Evolutionary conservation across 208 protist species (phyloP), one percentile per base, ranked within the genome.

Genomic region (Tritrichomonas foetus): DNA sequence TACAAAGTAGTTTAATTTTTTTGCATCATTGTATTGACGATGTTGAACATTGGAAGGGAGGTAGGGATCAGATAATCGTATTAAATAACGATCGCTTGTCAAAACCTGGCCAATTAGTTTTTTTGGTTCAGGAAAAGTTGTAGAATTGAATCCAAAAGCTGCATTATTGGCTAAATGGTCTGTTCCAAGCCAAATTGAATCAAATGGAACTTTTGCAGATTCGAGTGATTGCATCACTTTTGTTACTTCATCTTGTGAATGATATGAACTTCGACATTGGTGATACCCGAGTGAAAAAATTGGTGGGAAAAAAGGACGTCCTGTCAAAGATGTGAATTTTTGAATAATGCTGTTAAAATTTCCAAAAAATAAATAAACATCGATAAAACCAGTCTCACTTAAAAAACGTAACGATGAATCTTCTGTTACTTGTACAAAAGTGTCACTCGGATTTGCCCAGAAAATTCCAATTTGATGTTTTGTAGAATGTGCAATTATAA

Each of bases 151-250:
- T 66, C 14, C 30, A 66, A 93, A 93, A 95, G 99, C 99, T 92
- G 94, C 82, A 95, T 99, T 99, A 93, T 96, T 96, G 95, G 99
- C 96, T 0, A 98, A 99, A 96, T 99, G 98, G 95, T 99, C 98
- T 95, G 99, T 99, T 95, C 99, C 99, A 22, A 99, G 97, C 99
- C 99, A 99, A 44, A 99, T 96, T 25, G 98, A 97, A 96, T 99
- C 99, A 95, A 94, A 93, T 49, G 94, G 94, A 50, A 95, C 61
- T 11, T 95, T 93, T 30, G 61, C n/a, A 9, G 75, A 66, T 30
- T 95, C 89, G n/a, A 95, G 94, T 16, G 41, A 9, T 25, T 75
- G 75, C 94, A 95, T 92, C 14, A 95, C 78, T 39, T 44, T 61
- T n/a, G 27, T 95, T 36, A 97, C 96, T 94, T 99, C 98, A 33